phyloP scores from a whole-genome alignment of 2,329 filamentous ascomycete species.

The Neonectria ditissima region DNA sequence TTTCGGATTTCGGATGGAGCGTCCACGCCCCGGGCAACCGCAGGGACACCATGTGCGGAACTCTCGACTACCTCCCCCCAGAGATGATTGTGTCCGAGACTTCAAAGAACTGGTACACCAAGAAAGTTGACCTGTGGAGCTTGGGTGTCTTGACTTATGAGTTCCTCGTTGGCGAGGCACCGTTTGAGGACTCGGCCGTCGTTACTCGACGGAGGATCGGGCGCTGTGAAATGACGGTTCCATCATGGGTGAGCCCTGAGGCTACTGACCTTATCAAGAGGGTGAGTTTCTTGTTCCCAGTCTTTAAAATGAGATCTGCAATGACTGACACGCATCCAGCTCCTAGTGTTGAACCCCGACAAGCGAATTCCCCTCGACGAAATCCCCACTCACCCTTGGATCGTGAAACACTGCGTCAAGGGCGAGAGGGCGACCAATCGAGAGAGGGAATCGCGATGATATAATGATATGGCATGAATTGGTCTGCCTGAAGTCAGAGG shows the following conservation, averaged over 20 bases:
- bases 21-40: constrained; percentile 97
- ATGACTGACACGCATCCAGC: constrained; percentile 59
- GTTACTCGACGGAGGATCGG: constrained; percentile 95
- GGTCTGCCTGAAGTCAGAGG: constrained; percentile 33
- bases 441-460: constrained; percentile 54
- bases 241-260: constrained; percentile 89
- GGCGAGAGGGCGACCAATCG: constrained; percentile 65
- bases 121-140: constrained; percentile 97
- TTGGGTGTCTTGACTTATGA: constrained; percentile 96
- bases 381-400: constrained; percentile 93
- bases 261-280: constrained; percentile 92
- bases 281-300: constrained; percentile 62
- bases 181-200: constrained; percentile 93
- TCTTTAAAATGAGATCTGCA: not conserved
- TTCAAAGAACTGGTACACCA: constrained; percentile 88
- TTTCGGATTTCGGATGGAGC: constrained; percentile 98
- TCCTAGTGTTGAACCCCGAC: constrained; percentile 92
- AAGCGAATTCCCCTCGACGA: constrained; percentile 92
- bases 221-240: constrained; percentile 91
- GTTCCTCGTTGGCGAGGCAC: constrained; percentile 94
- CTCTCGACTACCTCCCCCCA: constrained; percentile 94
- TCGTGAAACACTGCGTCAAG: constrained; percentile 90
- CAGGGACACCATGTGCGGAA: constrained; percentile 95
- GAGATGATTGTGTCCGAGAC: constrained; percentile 93
- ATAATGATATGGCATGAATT: constrained; percentile 35